A percentile compares a stretch with the other conserved stretches of the same genome.
These are phyloP conservation scores for Bifiguratus adelaidae DNA, from an alignment of 192 early-diverging fungal species.

Conservation along the genomic window DNA sequence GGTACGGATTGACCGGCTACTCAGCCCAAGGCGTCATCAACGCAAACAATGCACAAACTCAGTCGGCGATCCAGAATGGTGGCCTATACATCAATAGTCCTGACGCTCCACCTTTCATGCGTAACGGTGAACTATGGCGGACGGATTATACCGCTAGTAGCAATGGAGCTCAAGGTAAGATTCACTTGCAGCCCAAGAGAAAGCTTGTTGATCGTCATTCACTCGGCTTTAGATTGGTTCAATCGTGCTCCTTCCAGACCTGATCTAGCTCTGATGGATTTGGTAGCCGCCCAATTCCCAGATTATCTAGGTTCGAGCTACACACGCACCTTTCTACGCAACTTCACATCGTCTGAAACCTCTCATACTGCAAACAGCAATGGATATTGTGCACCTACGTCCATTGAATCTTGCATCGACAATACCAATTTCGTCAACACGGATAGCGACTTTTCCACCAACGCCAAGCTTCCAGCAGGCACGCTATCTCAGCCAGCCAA, in stretches of 20 bases:
- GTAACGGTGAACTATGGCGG: constrained; percentile 13
- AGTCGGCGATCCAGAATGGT: background rate
- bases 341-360: constrained; percentile 1
- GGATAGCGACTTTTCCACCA: constrained; percentile 2
- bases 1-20: constrained; percentile 12
- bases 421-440: constrained; percentile 1
- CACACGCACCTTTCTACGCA: constrained; percentile 17
- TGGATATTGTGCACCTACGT: constrained; percentile 5
- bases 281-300: constrained; percentile 27
- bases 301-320: constrained; percentile 4
- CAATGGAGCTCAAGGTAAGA: constrained; percentile 4
- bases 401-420: background rate
- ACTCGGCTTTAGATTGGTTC: constrained; percentile 18
- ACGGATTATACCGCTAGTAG: constrained; percentile 6
- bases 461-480: background rate
- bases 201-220: background rate
- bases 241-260: constrained; percentile 25
- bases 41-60: constrained; percentile 1
- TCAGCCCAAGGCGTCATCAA: background rate
- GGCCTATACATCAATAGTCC: constrained; percentile 9
- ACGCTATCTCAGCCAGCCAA: constrained; percentile 7
- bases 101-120: constrained; percentile 17
- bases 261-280: constrained; percentile 27
- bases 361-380: background rate
- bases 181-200: background rate